Evolutionary conservation across 495 filamentous ascomycete species (phyloP).

Genomic region (Cairneyella variabilis): DNA sequence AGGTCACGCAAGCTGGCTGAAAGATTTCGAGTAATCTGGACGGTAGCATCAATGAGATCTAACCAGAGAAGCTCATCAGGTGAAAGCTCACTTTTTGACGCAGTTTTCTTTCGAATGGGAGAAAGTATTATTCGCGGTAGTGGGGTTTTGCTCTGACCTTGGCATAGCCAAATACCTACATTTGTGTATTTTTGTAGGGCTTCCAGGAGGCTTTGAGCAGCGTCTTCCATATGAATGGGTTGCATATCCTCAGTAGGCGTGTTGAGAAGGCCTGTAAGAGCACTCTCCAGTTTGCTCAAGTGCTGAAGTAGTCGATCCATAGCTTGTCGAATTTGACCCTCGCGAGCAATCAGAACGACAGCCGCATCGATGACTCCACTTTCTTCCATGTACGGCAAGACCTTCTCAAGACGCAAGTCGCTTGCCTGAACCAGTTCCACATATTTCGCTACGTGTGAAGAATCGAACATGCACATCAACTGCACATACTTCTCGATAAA

Average conservation of each 20-base stretch:
- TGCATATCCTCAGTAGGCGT: slow-evolving; percentile 40
- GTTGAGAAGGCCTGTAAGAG: slow-evolving; percentile 66
- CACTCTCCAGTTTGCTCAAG: slow-evolving; percentile 71
- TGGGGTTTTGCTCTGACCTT: slow-evolving; percentile 73
- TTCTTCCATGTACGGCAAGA: slow-evolving; percentile 83
- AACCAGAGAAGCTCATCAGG: slow-evolving; percentile 86
- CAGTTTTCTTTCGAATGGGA: slow-evolving; percentile 37
- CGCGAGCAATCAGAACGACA: slow-evolving; percentile 83
- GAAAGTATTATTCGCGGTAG: slow-evolving; percentile 15
- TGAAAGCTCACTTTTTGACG: slow-evolving; percentile 56
- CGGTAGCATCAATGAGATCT: slow-evolving; percentile 79
- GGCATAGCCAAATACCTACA: slow-evolving; percentile 94
- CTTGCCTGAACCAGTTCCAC: slow-evolving; percentile 73
- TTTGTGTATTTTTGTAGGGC: slow-evolving; percentile 82
- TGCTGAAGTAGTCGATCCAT: slow-evolving; percentile 82
- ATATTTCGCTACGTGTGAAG: slow-evolving; percentile 79
- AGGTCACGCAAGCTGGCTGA: slow-evolving; percentile 19
- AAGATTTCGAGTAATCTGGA: slow-evolving; percentile 64
- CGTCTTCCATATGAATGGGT: slow-evolving; percentile 41
- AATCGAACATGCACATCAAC: slow-evolving; percentile 82
- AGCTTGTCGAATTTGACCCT: slow-evolving; percentile 78
- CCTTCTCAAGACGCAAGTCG: slow-evolving; percentile 73
- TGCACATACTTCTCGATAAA: slow-evolving; percentile 86
- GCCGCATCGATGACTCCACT: slow-evolving; percentile 91
- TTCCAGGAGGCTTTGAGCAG: slow-evolving; percentile 61